Percentiles rank a stretch among this genome's conserved stretches.
phyloP scores from a whole-genome alignment of 148 eudicot species.

The Rheum nobile region DNA sequence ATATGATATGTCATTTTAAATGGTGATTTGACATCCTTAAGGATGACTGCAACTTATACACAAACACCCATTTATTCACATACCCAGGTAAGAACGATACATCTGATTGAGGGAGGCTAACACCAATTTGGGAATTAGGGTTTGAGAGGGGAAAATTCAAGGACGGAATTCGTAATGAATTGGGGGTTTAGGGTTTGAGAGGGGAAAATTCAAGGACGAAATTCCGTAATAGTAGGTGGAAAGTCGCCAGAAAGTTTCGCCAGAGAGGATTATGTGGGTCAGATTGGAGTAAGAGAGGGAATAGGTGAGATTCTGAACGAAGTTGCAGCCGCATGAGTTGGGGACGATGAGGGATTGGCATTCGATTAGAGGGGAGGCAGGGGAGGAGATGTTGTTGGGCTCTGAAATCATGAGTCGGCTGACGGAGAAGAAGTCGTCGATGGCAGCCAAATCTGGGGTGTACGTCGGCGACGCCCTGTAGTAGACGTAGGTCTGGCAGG shows the following conservation, averaged over 20 bases:
- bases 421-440: constrained; percentile 61
- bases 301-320: constrained; percentile 15
- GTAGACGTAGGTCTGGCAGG: constrained; percentile 63
- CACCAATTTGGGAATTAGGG: no score
- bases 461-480: constrained; percentile 36
- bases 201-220: no score
- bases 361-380: constrained; percentile 27
- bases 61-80: no score
- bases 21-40: no score
- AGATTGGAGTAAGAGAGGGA: constrained; percentile 40
- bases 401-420: constrained; percentile 56
- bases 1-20: no score
- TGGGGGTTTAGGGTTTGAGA: no score
- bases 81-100: no score
- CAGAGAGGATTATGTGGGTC: constrained; percentile 26
- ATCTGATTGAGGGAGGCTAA: no score
- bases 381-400: constrained; percentile 60
- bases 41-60: no score
- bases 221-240: constrained; percentile 33
- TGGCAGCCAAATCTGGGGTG: constrained; percentile 44
- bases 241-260: constrained; percentile 41
- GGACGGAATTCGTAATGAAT: no score
- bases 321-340: constrained; percentile 47
- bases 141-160: no score
- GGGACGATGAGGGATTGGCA: constrained; percentile 63